Conservation (phyloP, 1,139 yeast species). For the Nakaseomyces glabratus region DNA sequence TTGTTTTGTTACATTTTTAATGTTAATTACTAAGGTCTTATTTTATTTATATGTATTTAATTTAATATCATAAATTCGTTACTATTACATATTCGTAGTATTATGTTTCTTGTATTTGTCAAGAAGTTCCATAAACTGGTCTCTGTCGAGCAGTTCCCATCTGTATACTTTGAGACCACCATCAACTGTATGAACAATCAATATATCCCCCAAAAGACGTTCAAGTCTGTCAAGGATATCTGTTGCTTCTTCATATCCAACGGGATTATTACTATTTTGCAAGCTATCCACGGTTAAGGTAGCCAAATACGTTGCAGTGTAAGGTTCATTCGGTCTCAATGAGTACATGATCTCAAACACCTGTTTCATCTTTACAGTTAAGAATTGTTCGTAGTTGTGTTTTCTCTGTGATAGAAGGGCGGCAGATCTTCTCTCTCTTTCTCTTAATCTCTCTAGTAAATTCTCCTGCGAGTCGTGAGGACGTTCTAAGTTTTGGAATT, state of each 20-base stretch:
- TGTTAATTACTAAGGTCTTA: slow-evolving; percentile 2
- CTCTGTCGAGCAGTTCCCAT: slow-evolving; percentile 19
- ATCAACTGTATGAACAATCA: slow-evolving; percentile 19
- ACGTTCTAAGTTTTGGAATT: slow-evolving; percentile 15
- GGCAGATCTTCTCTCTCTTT: slow-evolving; percentile 24
- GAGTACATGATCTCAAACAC: slow-evolving; percentile 30
- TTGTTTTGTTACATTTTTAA: slow-evolving; percentile 1
- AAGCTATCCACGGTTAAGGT: slow-evolving; percentile 30
- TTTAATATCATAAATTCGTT: neutral
- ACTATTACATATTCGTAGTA: neutral
- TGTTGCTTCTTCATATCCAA: slow-evolving; percentile 29
- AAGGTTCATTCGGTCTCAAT: slow-evolving; percentile 26
- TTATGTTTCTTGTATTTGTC: neutral
- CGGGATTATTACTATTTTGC: slow-evolving; percentile 29
- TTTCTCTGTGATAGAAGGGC: slow-evolving; percentile 28
- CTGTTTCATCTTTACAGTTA: slow-evolving; percentile 37
- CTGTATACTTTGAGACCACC: slow-evolving; percentile 26
- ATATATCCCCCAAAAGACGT: slow-evolving; percentile 13
- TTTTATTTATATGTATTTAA: neutral
- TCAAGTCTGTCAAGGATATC: slow-evolving; percentile 25
- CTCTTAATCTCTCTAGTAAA: slow-evolving; percentile 23
- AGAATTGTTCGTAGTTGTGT: slow-evolving; percentile 33
- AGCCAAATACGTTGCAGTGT: slow-evolving; percentile 27
- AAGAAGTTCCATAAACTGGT: slow-evolving; percentile 3
- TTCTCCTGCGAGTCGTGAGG: slow-evolving; percentile 18